Evolutionary conservation across 495 filamentous ascomycete species (phyloP), one percentile per base, ranked within the genome.

Genomic region (Penicillium chermesinum): DNA sequence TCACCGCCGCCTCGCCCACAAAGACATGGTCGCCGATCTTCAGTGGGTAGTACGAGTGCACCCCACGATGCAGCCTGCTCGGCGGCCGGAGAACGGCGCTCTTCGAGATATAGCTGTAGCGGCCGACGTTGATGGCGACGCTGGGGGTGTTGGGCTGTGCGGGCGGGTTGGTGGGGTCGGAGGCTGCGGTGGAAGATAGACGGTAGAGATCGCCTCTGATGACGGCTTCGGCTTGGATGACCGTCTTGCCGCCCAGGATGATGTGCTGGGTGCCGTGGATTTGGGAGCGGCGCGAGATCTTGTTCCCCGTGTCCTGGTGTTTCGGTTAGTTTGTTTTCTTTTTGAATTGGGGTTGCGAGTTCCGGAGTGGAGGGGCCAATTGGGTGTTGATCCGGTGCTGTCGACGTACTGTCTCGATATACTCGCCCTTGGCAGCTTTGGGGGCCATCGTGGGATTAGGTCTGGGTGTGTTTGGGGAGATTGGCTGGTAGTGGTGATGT

Each of bases 231-330:
- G 88, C 83, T 70, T 89, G 84, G 62, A 98, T 94, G 54, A 96
- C 87, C 8, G 89, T 93, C 68, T 91, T 94, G 48, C 93, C 93
- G 55, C 88, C 91, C 12, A 98, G 88, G 69, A 95, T 95, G 65
- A 98, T 96, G 72, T 97, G 91, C 49, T 91, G 89, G 19, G 90
- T 95, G 60, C 93, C 93, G 65, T 95, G 83, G 54, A 98, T 86
- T 58, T 85, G 82, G 42, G 86, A 84, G 42, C 88, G 87, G 57
- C 93, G 88, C 30, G 91, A 91, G 55, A 98, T 91, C 76, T 96
- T 96, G 78, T 98, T 98, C 53, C 93, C 93, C 20, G 90, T 96
- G 72, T 95, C 90, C 89, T 95, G 50, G n/a, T 19, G 25, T 33
- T 42, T 38, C 41, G 45, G 38, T 51, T 43, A 38, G 36, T 12